A percentile compares a stretch with the other conserved stretches of the same genome.
Evolutionary conservation across 2,329 filamentous ascomycete genomes (phyloP).

Genomic region (Ceratocystiopsis sp.): DNA sequence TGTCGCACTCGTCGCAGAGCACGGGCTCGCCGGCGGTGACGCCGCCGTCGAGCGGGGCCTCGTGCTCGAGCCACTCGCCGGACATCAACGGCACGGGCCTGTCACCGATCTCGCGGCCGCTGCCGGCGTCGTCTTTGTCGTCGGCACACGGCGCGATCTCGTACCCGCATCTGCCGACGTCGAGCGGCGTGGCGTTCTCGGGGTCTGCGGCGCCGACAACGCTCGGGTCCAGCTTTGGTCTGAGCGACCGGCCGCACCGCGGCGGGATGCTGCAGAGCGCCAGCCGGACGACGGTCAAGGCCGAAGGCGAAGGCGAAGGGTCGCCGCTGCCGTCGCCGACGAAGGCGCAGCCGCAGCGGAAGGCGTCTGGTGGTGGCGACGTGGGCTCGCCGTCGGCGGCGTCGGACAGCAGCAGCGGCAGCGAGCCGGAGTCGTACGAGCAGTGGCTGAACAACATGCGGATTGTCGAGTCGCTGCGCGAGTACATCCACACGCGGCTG

Average conservation of each 20-base stretch:
- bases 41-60: slow-evolving; percentile 57
- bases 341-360: slow-evolving; percentile 20
- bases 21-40: slow-evolving; percentile 59
- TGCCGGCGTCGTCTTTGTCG: slow-evolving; percentile 18
- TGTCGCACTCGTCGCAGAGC: slow-evolving; percentile 32
- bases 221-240: slow-evolving; percentile 49
- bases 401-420: slow-evolving; percentile 31
- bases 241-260: slow-evolving; percentile 45
- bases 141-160: slow-evolving; percentile 41
- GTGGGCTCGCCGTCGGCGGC: slow-evolving; percentile 36
- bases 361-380: slow-evolving; percentile 22
- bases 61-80: slow-evolving; percentile 61
- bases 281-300: slow-evolving; percentile 22
- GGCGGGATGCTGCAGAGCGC: slow-evolving; percentile 50
- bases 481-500: slow-evolving; percentile 40
- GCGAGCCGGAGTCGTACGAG: slow-evolving; percentile 44
- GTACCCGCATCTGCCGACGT: slow-evolving; percentile 62
- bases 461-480: slow-evolving; percentile 42
- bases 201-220: slow-evolving; percentile 53
- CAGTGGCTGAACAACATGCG: slow-evolving; percentile 50
- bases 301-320: slow-evolving; percentile 3
- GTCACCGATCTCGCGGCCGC: slow-evolving; percentile 43
- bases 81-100: slow-evolving; percentile 53
- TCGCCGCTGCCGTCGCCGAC: slow-evolving; percentile 20
- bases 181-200: slow-evolving; percentile 36